Base-by-base conservation (phyloP, 2,329 filamentous ascomycete genomes). In the Colletotrichum sp. region DNA sequence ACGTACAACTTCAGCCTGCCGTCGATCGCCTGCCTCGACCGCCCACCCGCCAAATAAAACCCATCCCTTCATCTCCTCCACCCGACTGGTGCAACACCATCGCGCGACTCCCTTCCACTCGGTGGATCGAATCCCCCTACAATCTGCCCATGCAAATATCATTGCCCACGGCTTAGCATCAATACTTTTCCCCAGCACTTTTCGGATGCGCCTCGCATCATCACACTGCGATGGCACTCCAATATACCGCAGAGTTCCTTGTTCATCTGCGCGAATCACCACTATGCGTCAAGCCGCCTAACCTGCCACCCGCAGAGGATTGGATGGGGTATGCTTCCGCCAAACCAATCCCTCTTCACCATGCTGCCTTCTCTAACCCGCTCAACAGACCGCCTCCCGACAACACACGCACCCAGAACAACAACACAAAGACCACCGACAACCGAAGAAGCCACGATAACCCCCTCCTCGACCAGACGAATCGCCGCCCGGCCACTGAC, bases 261-360 rank as follows among this genome's bases (percentile, higher is more conserved):
- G 88, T 95, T 81, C 89, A 90, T 84, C 88, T 99, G 81, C 92
- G 93, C 85, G 89, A 94, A 76, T 98, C 96, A 78, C 96, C 96
- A 79, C 89, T 98, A 84, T 96, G 96, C 82, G 88, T 90, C 80
- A 98, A 95, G 85, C 96, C 96, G 63, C 88, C 93, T 78, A 91
- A 90, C 78, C 90, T 98, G 62, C 96, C 96, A 79, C 94, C 95
- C 30, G 91, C 94, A 78, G 95, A 98, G 87, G 95, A 98, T 88
- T 99, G 96, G 96, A 98, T 98, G 95, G 96, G 96, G 94, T 98
- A 89, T 83, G 91, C 85, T 65, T 52, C 44, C 44, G 26, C 57
- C 30, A 66, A 39, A 26, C 24, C 28, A 28, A 24, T 24, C 39
- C 28, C 32, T 26, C 36, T 18, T 12, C 52, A 13, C 67, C 74